phyloP scores from a whole-genome alignment of 176 grass and related monocot species.

The Poa annua region DNA sequence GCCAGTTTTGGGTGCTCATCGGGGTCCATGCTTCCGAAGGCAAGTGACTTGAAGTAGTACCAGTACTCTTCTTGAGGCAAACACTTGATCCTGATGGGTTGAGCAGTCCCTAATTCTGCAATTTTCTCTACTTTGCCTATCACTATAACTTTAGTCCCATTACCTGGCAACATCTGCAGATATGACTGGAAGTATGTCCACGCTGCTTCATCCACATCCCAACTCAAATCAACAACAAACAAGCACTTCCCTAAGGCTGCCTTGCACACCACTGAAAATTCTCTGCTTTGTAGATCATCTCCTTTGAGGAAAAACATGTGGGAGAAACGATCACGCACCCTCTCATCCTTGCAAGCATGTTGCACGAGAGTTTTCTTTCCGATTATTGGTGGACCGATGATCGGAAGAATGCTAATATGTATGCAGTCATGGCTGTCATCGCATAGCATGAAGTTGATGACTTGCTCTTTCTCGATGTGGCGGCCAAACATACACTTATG shows the following conservation, averaged over 20 bases:
- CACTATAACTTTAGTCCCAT: constrained; percentile 40
- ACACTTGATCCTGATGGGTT: constrained; percentile 43
- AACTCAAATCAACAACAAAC: constrained; percentile 38
- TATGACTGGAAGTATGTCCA: constrained; percentile 35
- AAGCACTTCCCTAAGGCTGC: constrained; percentile 29
- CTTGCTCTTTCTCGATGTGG: constrained; percentile 32
- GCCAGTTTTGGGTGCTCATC: constrained; percentile 32
- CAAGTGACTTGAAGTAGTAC: constrained; percentile 49
- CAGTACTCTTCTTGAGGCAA: constrained; percentile 51
- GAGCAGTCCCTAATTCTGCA: constrained; percentile 11
- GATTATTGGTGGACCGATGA: constrained; percentile 39
- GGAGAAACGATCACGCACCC: constrained; percentile 31
- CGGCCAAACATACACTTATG: constrained; percentile 49
- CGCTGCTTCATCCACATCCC: constrained; percentile 10
- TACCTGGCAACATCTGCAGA: constrained; percentile 7
- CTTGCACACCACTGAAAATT: not conserved
- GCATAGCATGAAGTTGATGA: constrained; percentile 45
- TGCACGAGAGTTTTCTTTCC: constrained; percentile 58
- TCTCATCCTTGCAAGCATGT: constrained; percentile 53
- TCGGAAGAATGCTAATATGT: constrained; percentile 36
- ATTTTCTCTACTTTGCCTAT: not conserved
- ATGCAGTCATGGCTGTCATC: not conserved
- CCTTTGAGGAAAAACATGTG: not conserved
- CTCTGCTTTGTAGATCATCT: constrained; percentile 7
- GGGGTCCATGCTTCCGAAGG: constrained; percentile 50